Conservation (phyloP, 1,139 yeast species). For the Meyerozyma elateridarum region DNA sequence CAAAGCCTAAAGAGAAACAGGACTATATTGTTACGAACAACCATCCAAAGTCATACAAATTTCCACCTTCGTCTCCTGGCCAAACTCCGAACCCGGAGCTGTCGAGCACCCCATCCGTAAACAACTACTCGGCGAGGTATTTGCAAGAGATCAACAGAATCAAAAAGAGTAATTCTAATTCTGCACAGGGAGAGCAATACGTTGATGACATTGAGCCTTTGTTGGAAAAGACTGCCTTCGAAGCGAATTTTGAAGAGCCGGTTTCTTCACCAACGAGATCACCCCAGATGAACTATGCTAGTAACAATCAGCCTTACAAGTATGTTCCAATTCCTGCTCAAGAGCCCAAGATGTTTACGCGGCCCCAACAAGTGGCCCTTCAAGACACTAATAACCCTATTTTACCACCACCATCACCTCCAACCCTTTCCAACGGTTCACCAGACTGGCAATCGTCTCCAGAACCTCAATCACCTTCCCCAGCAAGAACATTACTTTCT, state of each 20-base stretch:
- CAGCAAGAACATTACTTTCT: constrained; percentile 7
- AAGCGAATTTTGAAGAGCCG: constrained; percentile 6
- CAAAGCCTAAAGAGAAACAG: constrained; percentile 12
- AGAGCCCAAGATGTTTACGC: constrained; percentile 23
- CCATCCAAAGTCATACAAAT: constrained; percentile 42
- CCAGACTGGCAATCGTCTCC: constrained; percentile 40
- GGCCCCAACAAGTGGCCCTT: constrained; percentile 7
- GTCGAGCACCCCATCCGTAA: constrained; percentile 17
- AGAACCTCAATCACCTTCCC: constrained; percentile 34
- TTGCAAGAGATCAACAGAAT: constrained; percentile 31
- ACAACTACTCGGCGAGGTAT: constrained; percentile 39
- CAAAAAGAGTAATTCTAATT: constrained; percentile 8
- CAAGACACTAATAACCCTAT: constrained; percentile 15
- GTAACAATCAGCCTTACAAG: constrained; percentile 15
- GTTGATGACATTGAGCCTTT: constrained; percentile 43
- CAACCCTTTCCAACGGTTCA: constrained; percentile 32
- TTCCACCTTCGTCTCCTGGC: constrained; percentile 34
- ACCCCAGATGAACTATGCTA: constrained; percentile 6
- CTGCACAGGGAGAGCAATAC: constrained; percentile 21
- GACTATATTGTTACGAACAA: constrained; percentile 40
- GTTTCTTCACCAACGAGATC: constrained; percentile 4
- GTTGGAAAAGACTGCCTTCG: constrained; percentile 14
- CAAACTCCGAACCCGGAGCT: constrained; percentile 9
- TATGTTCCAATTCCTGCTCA: constrained; percentile 42
- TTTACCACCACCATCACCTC: constrained; percentile 44